A percentile compares a stretch with the other conserved stretches of the same genome.
Conservation (phyloP, 257 asterid species). For the Apocynum venetum region DNA sequence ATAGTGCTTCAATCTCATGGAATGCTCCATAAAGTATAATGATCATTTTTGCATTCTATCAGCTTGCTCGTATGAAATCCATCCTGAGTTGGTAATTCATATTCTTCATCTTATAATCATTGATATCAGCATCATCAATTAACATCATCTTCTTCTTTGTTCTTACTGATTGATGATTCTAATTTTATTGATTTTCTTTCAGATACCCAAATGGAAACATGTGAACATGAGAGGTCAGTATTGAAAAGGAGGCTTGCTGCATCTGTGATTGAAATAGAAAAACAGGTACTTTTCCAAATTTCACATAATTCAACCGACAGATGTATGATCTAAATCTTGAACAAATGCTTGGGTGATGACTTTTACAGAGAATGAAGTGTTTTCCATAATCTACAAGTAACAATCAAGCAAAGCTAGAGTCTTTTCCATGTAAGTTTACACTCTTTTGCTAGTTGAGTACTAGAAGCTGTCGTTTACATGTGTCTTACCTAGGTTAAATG, state of each 20-base stretch:
- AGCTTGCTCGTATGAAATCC: background rate
- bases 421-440: conserved; percentile 5
- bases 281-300: conserved; percentile 47
- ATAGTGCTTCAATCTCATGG: background rate
- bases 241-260: conserved; percentile 77
- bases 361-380: conserved; percentile 87
- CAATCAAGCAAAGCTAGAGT: background rate
- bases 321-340: conserved; percentile 11
- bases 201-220: conserved; percentile 64
- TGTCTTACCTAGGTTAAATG: background rate
- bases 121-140: background rate
- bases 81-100: background rate
- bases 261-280: conserved; percentile 74
- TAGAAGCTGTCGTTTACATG: background rate
- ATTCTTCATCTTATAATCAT: conserved; percentile 1
- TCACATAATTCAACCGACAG: background rate
- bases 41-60: background rate
- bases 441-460: background rate
- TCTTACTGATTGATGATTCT: background rate
- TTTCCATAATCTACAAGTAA: conserved; percentile 40
- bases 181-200: conserved; percentile 19
- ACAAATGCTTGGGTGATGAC: conserved; percentile 6
- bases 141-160: background rate
- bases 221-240: conserved; percentile 60
- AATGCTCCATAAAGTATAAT: background rate